These are phyloP conservation scores for California macrophylla DNA, from an alignment of 441 rosid species.

Conservation along the genomic window DNA sequence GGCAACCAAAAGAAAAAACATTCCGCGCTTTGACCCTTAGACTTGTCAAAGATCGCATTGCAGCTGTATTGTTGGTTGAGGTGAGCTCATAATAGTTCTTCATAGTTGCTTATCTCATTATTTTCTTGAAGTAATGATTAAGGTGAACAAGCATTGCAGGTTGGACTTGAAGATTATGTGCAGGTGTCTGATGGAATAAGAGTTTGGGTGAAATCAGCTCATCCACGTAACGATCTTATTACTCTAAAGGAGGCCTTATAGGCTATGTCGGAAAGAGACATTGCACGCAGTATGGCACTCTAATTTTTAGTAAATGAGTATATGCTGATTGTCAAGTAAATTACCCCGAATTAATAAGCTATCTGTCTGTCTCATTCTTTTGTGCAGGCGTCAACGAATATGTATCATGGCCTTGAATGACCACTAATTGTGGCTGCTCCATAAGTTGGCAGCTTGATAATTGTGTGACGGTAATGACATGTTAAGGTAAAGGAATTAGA, in stretches of 20 bases:
- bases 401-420: too few species aligned
- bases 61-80: slow-evolving; percentile 67
- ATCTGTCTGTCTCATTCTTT: too few species aligned
- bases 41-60: slow-evolving; percentile 77
- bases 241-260: slow-evolving; percentile 48
- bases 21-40: slow-evolving; percentile 61
- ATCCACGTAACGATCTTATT: slow-evolving; percentile 67
- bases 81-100: slow-evolving; percentile 28
- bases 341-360: too few species aligned
- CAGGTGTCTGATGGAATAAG: slow-evolving; percentile 67
- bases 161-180: slow-evolving; percentile 68
- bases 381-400: too few species aligned
- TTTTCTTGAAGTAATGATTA: not conserved
- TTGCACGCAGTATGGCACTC: too few species aligned
- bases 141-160: slow-evolving; percentile 32
- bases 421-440: too few species aligned
- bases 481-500: too few species aligned
- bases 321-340: too few species aligned
- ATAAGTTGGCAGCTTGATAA: too few species aligned
- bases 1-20: slow-evolving; percentile 65
- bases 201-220: slow-evolving; percentile 74
- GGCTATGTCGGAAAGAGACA: too few species aligned
- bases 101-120: not conserved
- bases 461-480: too few species aligned
- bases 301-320: too few species aligned